Conservation (phyloP, 441 rosid genomes). For the Iberis amara region DNA sequence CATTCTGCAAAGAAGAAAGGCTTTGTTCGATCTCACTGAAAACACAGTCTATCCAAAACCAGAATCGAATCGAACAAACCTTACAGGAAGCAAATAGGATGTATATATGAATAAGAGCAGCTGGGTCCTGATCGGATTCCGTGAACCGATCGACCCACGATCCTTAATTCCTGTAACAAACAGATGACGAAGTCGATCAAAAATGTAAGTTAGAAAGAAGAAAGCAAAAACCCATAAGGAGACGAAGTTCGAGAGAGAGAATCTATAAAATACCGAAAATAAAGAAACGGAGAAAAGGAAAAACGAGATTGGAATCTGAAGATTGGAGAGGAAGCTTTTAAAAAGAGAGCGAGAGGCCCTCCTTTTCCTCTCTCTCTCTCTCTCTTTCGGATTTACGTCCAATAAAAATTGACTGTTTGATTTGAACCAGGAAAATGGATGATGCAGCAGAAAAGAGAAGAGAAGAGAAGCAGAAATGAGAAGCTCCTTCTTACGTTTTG, state of each 20-base stretch:
- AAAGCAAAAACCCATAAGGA: slow-evolving; percentile 30
- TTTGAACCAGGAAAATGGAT: slow-evolving; percentile 10
- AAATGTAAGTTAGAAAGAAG: slow-evolving; percentile 21
- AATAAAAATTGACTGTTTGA: neutral
- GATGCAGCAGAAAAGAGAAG: slow-evolving; percentile 27
- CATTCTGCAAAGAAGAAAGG: slow-evolving; percentile 32
- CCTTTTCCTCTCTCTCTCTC: slow-evolving; percentile 35
- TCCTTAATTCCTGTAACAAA: slow-evolving; percentile 39
- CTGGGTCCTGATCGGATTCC: slow-evolving; percentile 44
- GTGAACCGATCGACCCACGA: slow-evolving; percentile 38
- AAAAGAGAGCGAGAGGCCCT: slow-evolving; percentile 59
- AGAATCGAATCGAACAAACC: slow-evolving; percentile 16
- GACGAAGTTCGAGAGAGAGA: slow-evolving; percentile 9
- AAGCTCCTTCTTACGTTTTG: slow-evolving; percentile 20
- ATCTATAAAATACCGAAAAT: slow-evolving; percentile 33
- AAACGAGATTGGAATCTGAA: slow-evolving; percentile 41
- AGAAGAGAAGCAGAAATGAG: slow-evolving; percentile 16
- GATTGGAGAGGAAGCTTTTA: slow-evolving; percentile 42
- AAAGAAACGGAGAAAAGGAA: slow-evolving; percentile 38
- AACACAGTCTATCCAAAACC: slow-evolving; percentile 6
- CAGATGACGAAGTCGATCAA: slow-evolving; percentile 12
- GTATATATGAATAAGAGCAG: slow-evolving; percentile 24
- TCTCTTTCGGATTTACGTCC: slow-evolving; percentile 17
- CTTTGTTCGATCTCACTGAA: slow-evolving; percentile 17
- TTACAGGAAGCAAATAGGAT: slow-evolving; percentile 28